phyloP scores from a whole-genome alignment of 352 stramenopile species.

The Lagenidium giganteum region DNA sequence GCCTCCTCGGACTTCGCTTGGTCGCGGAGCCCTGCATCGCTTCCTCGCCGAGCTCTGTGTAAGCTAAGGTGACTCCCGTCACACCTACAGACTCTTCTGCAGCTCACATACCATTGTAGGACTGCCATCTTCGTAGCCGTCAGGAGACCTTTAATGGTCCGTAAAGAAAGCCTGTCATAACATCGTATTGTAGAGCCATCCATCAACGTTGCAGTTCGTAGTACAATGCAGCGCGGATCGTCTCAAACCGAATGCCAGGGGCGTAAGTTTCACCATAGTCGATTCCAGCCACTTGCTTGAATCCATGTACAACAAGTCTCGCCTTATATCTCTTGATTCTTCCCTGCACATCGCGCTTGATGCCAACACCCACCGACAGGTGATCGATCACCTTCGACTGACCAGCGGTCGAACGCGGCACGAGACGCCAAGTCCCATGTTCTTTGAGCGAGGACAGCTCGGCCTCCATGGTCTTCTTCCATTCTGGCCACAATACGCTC shows the following conservation, averaged over 20 bases:
- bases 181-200: conserved; percentile 17
- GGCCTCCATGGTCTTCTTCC: no score
- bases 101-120: conserved; percentile 1
- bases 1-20: no score
- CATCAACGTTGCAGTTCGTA: conserved; percentile 5
- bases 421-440: no score
- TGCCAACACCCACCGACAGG: conserved; percentile 1
- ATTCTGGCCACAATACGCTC: no score
- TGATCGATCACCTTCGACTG: no score
- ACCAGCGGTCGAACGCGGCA: no score
- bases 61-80: no score
- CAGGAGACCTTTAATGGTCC: conserved; percentile 6
- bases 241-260: conserved; percentile 6
- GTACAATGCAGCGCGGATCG: conserved; percentile 1
- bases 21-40: no score
- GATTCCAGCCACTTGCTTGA: conserved; percentile 5
- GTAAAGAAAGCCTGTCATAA: conserved; percentile 19
- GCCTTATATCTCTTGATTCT: conserved; percentile 4
- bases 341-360: conserved; percentile 6
- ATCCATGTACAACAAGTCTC: conserved; percentile 4
- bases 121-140: background rate
- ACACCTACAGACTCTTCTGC: conserved; percentile 5
- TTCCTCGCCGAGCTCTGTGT: no score
- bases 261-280: conserved; percentile 8
- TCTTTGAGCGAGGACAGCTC: no score